Evolutionary conservation across 2,329 filamentous ascomycete species (phyloP).

Genomic region (Moelleriella libera): DNA sequence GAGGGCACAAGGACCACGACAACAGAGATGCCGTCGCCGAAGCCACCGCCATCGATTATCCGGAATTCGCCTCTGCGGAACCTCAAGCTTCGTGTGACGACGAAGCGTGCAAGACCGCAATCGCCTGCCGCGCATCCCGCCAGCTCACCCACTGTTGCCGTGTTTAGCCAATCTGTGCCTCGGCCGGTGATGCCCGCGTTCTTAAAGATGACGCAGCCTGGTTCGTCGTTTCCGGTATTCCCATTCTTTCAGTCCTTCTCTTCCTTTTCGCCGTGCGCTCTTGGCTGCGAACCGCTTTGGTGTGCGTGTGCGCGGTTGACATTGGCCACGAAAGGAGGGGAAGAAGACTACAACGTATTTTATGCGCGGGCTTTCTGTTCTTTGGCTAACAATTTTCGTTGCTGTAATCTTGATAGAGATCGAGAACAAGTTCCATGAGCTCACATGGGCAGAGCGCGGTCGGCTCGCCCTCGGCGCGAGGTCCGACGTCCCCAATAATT

Average conservation of each 20-base stretch:
- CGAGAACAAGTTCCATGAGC: constrained; percentile 34
- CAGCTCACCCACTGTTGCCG: constrained; percentile 14
- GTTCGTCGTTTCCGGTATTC: constrained; percentile 15
- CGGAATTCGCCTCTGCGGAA: constrained; percentile 27
- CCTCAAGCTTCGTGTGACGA: constrained; percentile 28
- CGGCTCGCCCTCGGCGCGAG: constrained; percentile 25
- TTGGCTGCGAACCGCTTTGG: too few relatives aligned
- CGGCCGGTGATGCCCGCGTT: constrained; percentile 22
- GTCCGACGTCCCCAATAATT: constrained; percentile 18
- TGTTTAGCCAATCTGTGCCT: constrained; percentile 21
- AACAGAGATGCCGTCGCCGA: constrained; percentile 4
- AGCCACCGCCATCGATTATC: constrained; percentile 7
- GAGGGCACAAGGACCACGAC: constrained; percentile 9
- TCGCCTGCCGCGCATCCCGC: constrained; percentile 20
- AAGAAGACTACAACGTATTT: too few relatives aligned
- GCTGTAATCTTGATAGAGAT: constrained; percentile 23
- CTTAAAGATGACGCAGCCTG: constrained; percentile 20
- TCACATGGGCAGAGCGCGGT: constrained; percentile 37
- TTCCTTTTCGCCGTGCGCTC: too few relatives aligned
- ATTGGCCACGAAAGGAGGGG: too few relatives aligned
- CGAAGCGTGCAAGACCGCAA: constrained; percentile 30
- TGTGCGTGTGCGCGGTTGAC: too few relatives aligned
- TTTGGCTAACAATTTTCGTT: too few relatives aligned
- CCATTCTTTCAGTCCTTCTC: neutral
- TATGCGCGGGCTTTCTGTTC: too few relatives aligned